Conservation (phyloP, 768 basidiomycete genomes). For the Lentinula sp. region DNA sequence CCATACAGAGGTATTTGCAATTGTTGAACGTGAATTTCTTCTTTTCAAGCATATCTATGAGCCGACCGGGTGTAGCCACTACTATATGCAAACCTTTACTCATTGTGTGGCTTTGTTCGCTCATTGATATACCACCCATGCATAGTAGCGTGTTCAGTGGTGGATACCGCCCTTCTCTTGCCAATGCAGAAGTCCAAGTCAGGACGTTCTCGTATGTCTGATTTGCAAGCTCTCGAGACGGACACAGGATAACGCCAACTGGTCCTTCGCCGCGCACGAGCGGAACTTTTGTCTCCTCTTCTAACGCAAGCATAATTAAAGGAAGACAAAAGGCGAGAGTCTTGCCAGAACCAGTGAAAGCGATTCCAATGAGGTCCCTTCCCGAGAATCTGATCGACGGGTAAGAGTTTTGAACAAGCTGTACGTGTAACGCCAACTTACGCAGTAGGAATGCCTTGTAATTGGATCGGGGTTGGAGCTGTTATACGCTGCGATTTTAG, state of each 20-base stretch:
- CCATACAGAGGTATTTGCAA: slow-evolving; percentile 97
- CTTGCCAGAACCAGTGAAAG: slow-evolving; percentile 98
- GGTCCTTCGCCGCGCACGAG: slow-evolving; percentile 94
- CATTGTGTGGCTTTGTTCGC: slow-evolving; percentile 90
- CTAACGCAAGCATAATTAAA: slow-evolving; percentile 91
- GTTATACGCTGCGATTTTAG: slow-evolving; percentile 82
- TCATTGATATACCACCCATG: slow-evolving; percentile 98
- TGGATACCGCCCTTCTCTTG: slow-evolving; percentile 78
- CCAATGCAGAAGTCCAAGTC: slow-evolving; percentile 77
- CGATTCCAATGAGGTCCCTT: slow-evolving; percentile 97
- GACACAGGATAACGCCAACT: slow-evolving; percentile 94
- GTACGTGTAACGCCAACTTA: slow-evolving; percentile 30
- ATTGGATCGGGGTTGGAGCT: slow-evolving; percentile 90
- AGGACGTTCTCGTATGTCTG: slow-evolving; percentile 96
- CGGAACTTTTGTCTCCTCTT: slow-evolving; percentile 88
- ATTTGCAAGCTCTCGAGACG: slow-evolving; percentile 92
- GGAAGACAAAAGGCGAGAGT: slow-evolving; percentile 99
- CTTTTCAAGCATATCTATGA: slow-evolving; percentile 99
- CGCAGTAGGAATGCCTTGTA: slow-evolving; percentile 96
- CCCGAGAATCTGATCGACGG: slow-evolving; percentile 70
- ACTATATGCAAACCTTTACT: slow-evolving; percentile 92
- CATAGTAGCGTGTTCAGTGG: slow-evolving; percentile 84
- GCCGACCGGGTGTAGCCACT: slow-evolving; percentile 91
- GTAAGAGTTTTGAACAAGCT: slow-evolving; percentile 10
- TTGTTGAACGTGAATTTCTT: slow-evolving; percentile 86